Evolutionary conservation across 2,329 filamentous ascomycete genomes (phyloP).

Genomic region (Verticillium nonalfalfae): DNA sequence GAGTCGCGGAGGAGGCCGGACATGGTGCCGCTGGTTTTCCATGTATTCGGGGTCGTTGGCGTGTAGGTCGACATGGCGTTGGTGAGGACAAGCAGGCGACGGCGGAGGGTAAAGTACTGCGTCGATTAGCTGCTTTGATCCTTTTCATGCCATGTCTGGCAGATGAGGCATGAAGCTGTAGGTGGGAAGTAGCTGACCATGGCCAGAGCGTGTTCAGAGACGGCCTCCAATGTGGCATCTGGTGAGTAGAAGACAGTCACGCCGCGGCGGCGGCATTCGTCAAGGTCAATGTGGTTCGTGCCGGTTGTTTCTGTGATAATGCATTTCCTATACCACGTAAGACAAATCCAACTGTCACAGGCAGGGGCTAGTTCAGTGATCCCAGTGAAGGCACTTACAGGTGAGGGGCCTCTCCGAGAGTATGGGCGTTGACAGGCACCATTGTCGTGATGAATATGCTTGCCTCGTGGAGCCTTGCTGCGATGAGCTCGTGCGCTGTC

Average conservation of each 20-base stretch:
- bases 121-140: not conserved
- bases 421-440: constrained; percentile 12
- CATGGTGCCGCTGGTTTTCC: constrained; percentile 11
- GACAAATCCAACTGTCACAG: not conserved
- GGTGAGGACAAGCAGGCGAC: constrained; percentile 13
- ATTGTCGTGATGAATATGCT: constrained; percentile 18
- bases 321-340: constrained; percentile 11
- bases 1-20: constrained; percentile 10
- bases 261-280: constrained; percentile 11
- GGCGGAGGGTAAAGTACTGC: constrained; percentile 14
- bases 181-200: constrained; percentile 5
- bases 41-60: constrained; percentile 6
- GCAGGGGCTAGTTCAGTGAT: no score
- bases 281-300: constrained; percentile 16
- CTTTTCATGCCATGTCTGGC: not conserved
- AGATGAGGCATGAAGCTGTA: not conserved
- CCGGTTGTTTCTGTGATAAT: constrained; percentile 16
- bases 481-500: constrained; percentile 1
- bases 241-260: constrained; percentile 16
- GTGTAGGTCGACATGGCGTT: constrained; percentile 11
- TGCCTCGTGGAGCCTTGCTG: constrained; percentile 14
- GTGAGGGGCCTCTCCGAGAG: constrained; percentile 12
- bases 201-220: constrained; percentile 16
- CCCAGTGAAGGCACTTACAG: constrained; percentile 7
- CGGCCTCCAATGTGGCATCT: constrained; percentile 12